phyloP scores from a whole-genome alignment of 1,284 basidiomycete species.

The Marasmius oreades region DNA sequence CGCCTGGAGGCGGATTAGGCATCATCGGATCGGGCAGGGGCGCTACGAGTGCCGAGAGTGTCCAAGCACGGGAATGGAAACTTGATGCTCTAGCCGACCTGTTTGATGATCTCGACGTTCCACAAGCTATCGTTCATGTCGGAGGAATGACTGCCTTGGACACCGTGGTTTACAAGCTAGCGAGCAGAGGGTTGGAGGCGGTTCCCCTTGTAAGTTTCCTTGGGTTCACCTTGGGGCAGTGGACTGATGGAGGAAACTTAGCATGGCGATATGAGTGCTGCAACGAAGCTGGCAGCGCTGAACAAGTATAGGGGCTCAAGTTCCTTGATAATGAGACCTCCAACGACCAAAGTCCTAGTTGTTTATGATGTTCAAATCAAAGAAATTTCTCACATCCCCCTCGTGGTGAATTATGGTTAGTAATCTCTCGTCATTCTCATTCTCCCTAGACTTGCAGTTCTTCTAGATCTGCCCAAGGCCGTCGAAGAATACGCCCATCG shows the following conservation, averaged over 20 bases:
- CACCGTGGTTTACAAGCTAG: conserved; percentile 86
- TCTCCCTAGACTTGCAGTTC: not conserved
- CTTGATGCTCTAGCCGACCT: conserved; percentile 92
- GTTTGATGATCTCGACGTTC: conserved; percentile 85
- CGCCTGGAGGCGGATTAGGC: conserved; percentile 66
- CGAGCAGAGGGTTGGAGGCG: conserved; percentile 80
- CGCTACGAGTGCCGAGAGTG: conserved; percentile 76
- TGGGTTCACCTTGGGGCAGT: not conserved
- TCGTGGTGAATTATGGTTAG: conserved; percentile 89
- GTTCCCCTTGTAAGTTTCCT: conserved; percentile 66
- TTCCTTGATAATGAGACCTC: conserved; percentile 56
- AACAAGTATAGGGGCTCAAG: conserved; percentile 72
- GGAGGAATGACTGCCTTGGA: conserved; percentile 84
- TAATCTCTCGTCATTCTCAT: conserved; percentile 4
- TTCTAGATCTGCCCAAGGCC: conserved; percentile 83
- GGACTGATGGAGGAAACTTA: conserved; percentile 26
- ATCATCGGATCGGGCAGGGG: conserved; percentile 88
- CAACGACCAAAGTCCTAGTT: conserved; percentile 73
- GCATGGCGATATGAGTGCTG: conserved; percentile 86
- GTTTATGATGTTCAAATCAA: conserved; percentile 92
- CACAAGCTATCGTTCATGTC: conserved; percentile 87
- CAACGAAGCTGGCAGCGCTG: conserved; percentile 73
- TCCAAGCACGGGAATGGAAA: conserved; percentile 95
- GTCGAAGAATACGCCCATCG: conserved; percentile 96
- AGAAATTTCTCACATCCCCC: conserved; percentile 86